Percentiles rank a stretch among this genome's conserved stretches.
phyloP scores from a whole-genome alignment of 352 stramenopile genomes.

The Pythium chondricola region DNA sequence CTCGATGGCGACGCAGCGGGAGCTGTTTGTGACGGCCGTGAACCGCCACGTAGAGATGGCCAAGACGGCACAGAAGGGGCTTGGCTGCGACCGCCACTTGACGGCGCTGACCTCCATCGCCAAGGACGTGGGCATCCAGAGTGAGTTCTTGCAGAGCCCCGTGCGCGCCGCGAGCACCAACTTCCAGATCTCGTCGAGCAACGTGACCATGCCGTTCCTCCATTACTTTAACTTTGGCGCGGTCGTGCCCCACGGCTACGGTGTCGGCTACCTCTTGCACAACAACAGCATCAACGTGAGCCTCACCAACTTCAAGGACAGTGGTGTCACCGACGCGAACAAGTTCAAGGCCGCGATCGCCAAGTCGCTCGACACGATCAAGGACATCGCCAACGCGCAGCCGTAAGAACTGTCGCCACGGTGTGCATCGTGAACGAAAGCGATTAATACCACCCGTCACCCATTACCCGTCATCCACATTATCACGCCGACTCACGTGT shows the following conservation, averaged over 20 bases:
- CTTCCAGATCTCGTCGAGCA: conserved; percentile 89
- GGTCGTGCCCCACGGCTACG: conserved; percentile 84
- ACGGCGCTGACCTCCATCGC: conserved; percentile 76
- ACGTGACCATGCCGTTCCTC: conserved; percentile 86
- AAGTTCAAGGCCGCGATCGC: conserved; percentile 67
- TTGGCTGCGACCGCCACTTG: conserved; percentile 86
- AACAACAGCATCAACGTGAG: conserved; percentile 79
- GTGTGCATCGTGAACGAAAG: not conserved
- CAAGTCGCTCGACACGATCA: conserved; percentile 73
- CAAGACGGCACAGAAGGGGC: conserved; percentile 82
- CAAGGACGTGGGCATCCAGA: conserved; percentile 43
- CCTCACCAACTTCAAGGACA: conserved; percentile 84
- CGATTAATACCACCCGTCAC: no score
- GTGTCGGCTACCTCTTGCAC: conserved; percentile 86
- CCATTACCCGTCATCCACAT: no score
- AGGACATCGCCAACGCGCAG: conserved; percentile 49
- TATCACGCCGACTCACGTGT: no score
- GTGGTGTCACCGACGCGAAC: conserved; percentile 48
- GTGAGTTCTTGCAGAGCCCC: conserved; percentile 74
- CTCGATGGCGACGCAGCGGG: conserved; percentile 42
- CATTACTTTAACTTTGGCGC: conserved; percentile 89
- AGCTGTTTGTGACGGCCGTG: conserved; percentile 62
- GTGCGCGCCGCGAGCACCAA: conserved; percentile 76
- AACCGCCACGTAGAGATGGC: conserved; percentile 86
- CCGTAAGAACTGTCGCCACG: conserved; percentile 15